These are phyloP conservation scores for Cryptosporidium ubiquitum DNA, from an alignment of 169 alveolate genomes.

Conservation along the genomic window DNA sequence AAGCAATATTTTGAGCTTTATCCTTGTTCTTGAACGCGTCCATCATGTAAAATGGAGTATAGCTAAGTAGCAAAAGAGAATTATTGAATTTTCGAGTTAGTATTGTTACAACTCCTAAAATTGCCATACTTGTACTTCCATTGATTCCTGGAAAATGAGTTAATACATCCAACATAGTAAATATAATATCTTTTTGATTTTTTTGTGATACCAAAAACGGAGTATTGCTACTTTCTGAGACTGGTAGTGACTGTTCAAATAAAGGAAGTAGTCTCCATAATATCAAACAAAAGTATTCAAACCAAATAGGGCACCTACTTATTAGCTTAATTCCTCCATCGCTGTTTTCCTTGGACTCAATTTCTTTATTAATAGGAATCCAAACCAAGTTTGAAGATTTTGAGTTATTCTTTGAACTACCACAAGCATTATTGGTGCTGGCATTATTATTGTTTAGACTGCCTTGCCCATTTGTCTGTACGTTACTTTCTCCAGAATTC, in stretches of 20 bases:
- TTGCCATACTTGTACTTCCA: slow-evolving; percentile 69
- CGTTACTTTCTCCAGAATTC: neutral
- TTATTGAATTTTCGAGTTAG: slow-evolving; percentile 37
- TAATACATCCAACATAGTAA: slow-evolving; percentile 51
- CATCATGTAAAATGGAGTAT: slow-evolving; percentile 61
- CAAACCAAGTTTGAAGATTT: slow-evolving; percentile 14
- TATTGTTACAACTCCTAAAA: slow-evolving; percentile 53
- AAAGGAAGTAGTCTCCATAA: slow-evolving; percentile 66
- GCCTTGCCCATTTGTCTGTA: neutral
- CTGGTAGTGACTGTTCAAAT: slow-evolving; percentile 7
- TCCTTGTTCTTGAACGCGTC: slow-evolving; percentile 17
- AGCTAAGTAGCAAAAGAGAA: slow-evolving; percentile 42
- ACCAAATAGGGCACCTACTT: slow-evolving; percentile 70
- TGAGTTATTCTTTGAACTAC: neutral
- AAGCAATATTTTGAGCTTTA: slow-evolving; percentile 9
- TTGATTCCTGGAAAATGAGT: slow-evolving; percentile 63
- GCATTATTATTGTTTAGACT: neutral
- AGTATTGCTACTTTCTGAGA: neutral
- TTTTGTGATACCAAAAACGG: slow-evolving; percentile 5
- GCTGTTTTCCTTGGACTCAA: neutral
- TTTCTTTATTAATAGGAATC: slow-evolving; percentile 30
- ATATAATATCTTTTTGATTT: slow-evolving; percentile 36
- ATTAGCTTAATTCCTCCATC: slow-evolving; percentile 12
- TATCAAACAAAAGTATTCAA: slow-evolving; percentile 58
- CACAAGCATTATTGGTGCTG: neutral